A percentile compares a stretch with the other conserved stretches of the same genome.
These are phyloP conservation scores for Bondarzewia mesenterica DNA, from an alignment of 1,284 basidiomycete species.

Conservation along the genomic window DNA sequence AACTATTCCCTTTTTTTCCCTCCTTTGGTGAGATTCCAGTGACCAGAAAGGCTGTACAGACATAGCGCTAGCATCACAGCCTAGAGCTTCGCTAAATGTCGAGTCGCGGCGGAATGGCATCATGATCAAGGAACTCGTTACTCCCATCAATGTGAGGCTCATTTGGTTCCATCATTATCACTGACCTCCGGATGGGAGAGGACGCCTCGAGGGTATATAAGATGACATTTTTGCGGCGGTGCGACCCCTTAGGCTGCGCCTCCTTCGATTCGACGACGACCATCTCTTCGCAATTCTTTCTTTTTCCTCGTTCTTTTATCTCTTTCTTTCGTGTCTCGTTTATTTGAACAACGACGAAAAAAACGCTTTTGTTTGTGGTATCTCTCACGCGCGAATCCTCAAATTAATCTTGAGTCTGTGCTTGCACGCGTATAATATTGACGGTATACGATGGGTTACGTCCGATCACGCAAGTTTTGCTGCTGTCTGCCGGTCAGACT, in stretches of 20 bases:
- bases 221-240: not conserved
- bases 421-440: too few species aligned
- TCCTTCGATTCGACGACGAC: not conserved
- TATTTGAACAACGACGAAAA: too few species aligned
- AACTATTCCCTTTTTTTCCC: too few species aligned
- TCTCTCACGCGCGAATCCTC: not conserved
- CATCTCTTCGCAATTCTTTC: not conserved
- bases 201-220: not conserved
- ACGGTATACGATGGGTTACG: slow-evolving; percentile 17
- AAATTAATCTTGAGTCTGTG: not conserved
- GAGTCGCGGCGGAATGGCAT: not conserved
- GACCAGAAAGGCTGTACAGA: not conserved
- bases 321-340: too few species aligned
- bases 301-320: not conserved
- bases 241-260: not conserved
- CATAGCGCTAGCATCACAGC: not conserved
- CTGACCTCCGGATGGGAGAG: not conserved
- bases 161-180: not conserved
- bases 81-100: not conserved
- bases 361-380: too few species aligned
- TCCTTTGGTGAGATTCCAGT: too few species aligned
- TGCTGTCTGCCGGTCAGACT: slow-evolving; percentile 54
- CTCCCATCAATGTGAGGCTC: not conserved
- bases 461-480: slow-evolving; percentile 42
- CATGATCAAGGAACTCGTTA: not conserved